phyloP scores from a whole-genome alignment of 2,329 filamentous ascomycete genomes.

The Epichloe brachyelytri region DNA sequence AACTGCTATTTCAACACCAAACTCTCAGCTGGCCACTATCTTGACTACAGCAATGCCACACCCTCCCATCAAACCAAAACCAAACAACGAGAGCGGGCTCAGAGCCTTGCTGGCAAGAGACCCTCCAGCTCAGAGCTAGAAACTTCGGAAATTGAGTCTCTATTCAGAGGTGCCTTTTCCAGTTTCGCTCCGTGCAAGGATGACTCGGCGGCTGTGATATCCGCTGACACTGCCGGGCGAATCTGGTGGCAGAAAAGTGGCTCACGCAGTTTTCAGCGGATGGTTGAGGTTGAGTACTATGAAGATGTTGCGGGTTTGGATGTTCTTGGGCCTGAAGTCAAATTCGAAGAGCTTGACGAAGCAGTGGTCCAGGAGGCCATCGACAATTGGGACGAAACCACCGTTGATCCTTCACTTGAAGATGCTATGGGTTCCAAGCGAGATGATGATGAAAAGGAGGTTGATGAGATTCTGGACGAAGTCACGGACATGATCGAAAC shows the following conservation, averaged over 20 bases:
- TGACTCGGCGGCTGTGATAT: constrained; percentile 56
- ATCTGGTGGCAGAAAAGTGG: constrained; percentile 69
- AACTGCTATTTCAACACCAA: constrained; percentile 54
- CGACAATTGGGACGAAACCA: constrained; percentile 43
- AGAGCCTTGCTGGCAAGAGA: constrained; percentile 51
- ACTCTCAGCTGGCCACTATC: constrained; percentile 54
- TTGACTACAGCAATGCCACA: constrained; percentile 54
- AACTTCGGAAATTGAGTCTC: constrained; percentile 55
- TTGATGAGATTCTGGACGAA: constrained; percentile 57
- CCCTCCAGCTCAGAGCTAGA: constrained; percentile 42
- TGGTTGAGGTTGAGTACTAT: constrained; percentile 41
- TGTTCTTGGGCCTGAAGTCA: constrained; percentile 19
- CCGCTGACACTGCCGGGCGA: constrained; percentile 52
- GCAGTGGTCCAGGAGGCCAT: constrained; percentile 39
- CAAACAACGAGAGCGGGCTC: constrained; percentile 58
- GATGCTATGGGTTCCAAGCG: constrained; percentile 38
- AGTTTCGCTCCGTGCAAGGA: constrained; percentile 69
- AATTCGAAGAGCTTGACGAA: constrained; percentile 34
- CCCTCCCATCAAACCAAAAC: constrained; percentile 40
- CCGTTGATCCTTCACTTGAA: constrained; percentile 45
- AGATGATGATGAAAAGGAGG: constrained; percentile 50
- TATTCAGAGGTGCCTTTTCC: constrained; percentile 67
- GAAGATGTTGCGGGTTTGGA: constrained; percentile 26
- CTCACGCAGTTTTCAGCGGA: constrained; percentile 49
- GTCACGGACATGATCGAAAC: constrained; percentile 68